Evolutionary conservation across 371 early-diverging fungal species (phyloP), one percentile per base, ranked within the genome.

Genomic region (Rhizopus arrhizus): DNA sequence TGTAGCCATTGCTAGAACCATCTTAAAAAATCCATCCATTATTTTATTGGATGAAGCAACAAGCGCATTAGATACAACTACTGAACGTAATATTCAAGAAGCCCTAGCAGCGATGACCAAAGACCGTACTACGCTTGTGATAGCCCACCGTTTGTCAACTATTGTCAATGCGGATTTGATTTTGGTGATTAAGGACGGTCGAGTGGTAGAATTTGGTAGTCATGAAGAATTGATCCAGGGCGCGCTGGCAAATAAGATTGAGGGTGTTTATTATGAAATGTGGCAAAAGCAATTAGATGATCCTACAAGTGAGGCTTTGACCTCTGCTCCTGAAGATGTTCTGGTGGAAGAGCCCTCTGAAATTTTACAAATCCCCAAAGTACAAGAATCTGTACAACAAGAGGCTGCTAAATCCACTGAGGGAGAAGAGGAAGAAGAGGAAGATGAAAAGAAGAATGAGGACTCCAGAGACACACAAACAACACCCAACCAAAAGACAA

Each of bases 121-220:
- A 47, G 82, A 91, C 68, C 81, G 97, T 53, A 97, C 98, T 5
- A 96, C 98, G 4, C 77, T 99, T 12, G 86, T 95, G 28, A 93
- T 99, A 73, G 97, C 98, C 2, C 98, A 97, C 73, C 89, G 98
- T 29, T 73, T 98, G 40, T 87, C 89, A 9, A 93, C 93, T 0
- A 88, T 93, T 56, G 82, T 90, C n/a, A 81, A 89, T 53, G 90
- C 91, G 9, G 91, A 93, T 64, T 65, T 84, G 62, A 91, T 93
- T 43, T 64, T 93, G 34, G 91, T 91, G 51, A 75, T 92, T 48
- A 83, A 89, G 61, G 83, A 89, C 61, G 96, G 97, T 2, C 74
- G 80, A 61, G 89, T 96, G 40, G 90, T 89, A 15, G 96, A 97
- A 68, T 82, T 81, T 4, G 98, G 98, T 29, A 92, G 85, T 22